Evolutionary conservation across 176 grass and related monocot genomes (phyloP).

Genomic region (Aegilops sharonensis): DNA sequence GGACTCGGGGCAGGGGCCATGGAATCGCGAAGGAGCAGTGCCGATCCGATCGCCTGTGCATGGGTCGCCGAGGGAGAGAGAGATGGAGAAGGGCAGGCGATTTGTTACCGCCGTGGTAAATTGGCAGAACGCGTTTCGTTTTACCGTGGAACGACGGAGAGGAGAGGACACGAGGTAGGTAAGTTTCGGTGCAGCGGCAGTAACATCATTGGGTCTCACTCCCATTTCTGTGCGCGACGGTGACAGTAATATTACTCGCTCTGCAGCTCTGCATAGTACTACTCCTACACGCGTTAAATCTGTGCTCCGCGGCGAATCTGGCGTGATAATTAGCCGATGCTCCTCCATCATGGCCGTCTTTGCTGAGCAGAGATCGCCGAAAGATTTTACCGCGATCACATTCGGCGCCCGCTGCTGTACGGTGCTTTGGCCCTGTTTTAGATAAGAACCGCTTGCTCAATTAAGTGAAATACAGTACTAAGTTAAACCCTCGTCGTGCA

Average conservation of each 20-base stretch:
- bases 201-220: constrained; percentile 13
- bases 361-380: background rate
- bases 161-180: background rate
- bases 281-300: background rate
- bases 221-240: background rate
- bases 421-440: background rate
- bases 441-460: background rate
- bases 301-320: background rate
- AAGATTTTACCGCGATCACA: background rate
- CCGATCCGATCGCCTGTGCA: background rate
- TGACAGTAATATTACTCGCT: background rate
- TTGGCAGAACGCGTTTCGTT: background rate
- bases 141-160: background rate
- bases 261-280: background rate
- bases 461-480: no score
- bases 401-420: no score
- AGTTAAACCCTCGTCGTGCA: background rate
- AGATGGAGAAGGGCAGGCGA: background rate
- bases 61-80: background rate
- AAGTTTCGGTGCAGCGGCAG: background rate
- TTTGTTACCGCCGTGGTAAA: background rate
- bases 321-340: background rate
- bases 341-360: background rate
- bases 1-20: background rate
- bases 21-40: background rate